These are phyloP conservation scores for Boletus huronensis DNA, from an alignment of 768 basidiomycete genomes.

Conservation along the genomic window DNA sequence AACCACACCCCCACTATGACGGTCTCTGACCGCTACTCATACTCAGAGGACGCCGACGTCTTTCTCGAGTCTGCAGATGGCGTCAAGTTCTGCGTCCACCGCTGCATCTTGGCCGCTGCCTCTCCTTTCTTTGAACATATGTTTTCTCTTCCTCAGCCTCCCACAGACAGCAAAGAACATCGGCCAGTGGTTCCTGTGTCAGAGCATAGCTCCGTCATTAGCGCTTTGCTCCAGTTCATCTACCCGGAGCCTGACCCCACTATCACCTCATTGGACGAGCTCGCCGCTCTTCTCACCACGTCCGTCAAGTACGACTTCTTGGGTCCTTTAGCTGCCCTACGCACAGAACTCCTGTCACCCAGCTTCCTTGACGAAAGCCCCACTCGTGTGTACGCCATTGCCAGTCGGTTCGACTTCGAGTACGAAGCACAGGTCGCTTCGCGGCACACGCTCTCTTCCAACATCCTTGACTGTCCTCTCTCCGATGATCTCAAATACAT, in stretches of 20 bases:
- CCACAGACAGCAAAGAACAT: constrained; percentile 21
- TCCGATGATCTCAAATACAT: constrained; percentile 63
- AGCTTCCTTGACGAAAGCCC: constrained; percentile 47
- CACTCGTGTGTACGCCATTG: constrained; percentile 66
- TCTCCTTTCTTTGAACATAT: constrained; percentile 69
- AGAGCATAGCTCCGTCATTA: constrained; percentile 45
- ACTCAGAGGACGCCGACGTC: constrained; percentile 50
- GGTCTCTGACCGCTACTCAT: constrained; percentile 35
- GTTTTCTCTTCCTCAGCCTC: constrained; percentile 61
- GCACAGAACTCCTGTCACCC: constrained; percentile 48
- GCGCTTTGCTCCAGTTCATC: constrained; percentile 53
- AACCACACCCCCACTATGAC: constrained; percentile 25
- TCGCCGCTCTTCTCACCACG: constrained; percentile 47
- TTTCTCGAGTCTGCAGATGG: constrained; percentile 44
- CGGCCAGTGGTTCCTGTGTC: constrained; percentile 53
- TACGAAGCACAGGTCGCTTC: constrained; percentile 63
- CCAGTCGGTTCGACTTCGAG: constrained; percentile 60
- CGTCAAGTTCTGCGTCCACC: constrained; percentile 58
- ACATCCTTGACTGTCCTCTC: constrained; percentile 54
- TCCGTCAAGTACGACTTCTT: constrained; percentile 65
- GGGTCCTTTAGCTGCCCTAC: constrained; percentile 45
- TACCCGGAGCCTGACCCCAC: constrained; percentile 59
- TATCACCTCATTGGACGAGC: constrained; percentile 50
- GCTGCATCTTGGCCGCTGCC: constrained; percentile 56
- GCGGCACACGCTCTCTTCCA: constrained; percentile 48